Conservation (phyloP, 2,329 filamentous ascomycete genomes). For the Pleurostoma richardsiae region DNA sequence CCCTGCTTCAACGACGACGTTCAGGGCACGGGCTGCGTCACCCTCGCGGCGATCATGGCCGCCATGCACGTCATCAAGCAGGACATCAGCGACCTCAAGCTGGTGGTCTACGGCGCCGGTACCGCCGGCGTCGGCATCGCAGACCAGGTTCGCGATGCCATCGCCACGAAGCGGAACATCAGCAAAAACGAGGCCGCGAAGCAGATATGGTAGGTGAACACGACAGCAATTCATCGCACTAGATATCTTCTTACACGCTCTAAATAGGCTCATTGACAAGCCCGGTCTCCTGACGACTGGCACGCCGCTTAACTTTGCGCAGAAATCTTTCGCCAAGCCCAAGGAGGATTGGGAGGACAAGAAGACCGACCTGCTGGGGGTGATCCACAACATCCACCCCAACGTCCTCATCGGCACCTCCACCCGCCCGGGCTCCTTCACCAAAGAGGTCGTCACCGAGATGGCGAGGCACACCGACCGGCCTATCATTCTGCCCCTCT, state of each 20-base stretch:
- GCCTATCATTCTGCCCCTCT: conserved; percentile 77
- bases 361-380: conserved; percentile 54
- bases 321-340: conserved; percentile 61
- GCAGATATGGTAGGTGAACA: conserved; percentile 64
- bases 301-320: conserved; percentile 47
- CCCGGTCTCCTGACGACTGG: conserved; percentile 67
- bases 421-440: conserved; percentile 72
- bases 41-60: conserved; percentile 75
- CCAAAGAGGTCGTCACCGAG: conserved; percentile 64
- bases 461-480: conserved; percentile 70
- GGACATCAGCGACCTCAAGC: conserved; percentile 61
- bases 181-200: conserved; percentile 68
- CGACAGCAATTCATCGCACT: not conserved
- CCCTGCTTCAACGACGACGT: conserved; percentile 91
- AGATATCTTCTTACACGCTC: not conserved
- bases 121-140: conserved; percentile 82
- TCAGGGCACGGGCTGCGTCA: conserved; percentile 84
- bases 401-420: conserved; percentile 83
- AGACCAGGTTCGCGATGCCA: conserved; percentile 77
- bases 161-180: conserved; percentile 62
- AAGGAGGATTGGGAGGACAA: conserved; percentile 58
- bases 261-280: conserved; percentile 70
- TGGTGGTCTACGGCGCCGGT: conserved; percentile 76
- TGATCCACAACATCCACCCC: conserved; percentile 68
- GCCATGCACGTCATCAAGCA: conserved; percentile 65